phyloP scores from a whole-genome alignment of 352 stramenopile species.

The Phytophthora sp. region DNA sequence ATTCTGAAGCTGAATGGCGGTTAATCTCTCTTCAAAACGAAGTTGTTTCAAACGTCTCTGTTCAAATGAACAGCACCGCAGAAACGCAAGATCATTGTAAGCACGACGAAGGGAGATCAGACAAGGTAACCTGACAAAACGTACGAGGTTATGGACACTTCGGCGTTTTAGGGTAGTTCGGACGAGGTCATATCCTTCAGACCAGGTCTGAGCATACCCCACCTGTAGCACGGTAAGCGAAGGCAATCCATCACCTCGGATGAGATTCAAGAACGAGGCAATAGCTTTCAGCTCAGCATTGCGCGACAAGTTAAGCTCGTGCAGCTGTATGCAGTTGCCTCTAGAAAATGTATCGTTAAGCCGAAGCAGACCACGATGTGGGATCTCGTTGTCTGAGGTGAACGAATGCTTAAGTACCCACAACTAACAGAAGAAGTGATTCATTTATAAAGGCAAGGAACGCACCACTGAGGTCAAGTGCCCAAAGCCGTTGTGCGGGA shows the following conservation, averaged over 20 bases:
- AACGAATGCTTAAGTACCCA: neutral
- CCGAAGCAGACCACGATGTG: conserved; percentile 37
- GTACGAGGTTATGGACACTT: conserved; percentile 66
- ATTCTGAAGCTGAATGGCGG: conserved; percentile 36
- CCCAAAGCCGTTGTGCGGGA: conserved; percentile 34
- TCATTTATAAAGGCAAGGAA: neutral
- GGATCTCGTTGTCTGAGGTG: conserved; percentile 56
- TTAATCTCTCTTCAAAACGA: conserved; percentile 45
- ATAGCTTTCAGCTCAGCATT: conserved; percentile 52
- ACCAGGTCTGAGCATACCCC: conserved; percentile 48
- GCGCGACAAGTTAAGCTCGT: conserved; percentile 57
- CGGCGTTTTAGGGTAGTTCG: conserved; percentile 38
- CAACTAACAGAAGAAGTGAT: neutral
- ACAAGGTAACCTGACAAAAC: conserved; percentile 1
- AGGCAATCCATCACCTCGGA: conserved; percentile 47
- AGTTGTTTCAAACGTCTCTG: conserved; percentile 49
- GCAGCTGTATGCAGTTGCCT: conserved; percentile 47
- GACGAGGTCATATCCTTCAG: conserved; percentile 49
- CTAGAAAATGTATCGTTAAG: conserved; percentile 50
- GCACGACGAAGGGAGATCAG: neutral
- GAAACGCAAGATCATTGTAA: neutral
- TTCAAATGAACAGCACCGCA: neutral
- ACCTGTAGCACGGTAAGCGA: conserved; percentile 63
- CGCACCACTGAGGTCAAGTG: conserved; percentile 61
- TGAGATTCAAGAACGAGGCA: conserved; percentile 59